Evolutionary conservation across 2,329 filamentous ascomycete species (phyloP).

Genomic region (Aspergillus brunneoviolaceus): DNA sequence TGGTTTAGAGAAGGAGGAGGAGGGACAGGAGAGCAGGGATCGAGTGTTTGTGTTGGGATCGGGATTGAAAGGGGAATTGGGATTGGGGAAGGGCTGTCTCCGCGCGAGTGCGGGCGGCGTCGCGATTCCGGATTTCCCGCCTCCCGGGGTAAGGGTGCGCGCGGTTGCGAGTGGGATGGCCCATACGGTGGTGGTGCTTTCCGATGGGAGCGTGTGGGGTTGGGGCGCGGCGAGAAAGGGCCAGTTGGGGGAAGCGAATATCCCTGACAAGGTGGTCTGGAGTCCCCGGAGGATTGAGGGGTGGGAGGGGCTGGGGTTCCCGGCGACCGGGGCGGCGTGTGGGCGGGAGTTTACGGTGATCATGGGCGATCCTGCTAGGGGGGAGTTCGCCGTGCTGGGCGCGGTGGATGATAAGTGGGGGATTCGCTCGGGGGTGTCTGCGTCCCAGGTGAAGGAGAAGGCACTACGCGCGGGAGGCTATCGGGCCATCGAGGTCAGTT

Average conservation of each 20-base stretch:
- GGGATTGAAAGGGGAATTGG: constrained; percentile 71
- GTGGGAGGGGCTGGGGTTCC: constrained; percentile 57
- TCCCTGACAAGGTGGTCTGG: constrained; percentile 51
- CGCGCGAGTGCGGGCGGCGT: constrained; percentile 40
- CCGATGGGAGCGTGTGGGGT: constrained; percentile 75
- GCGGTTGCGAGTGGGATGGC: constrained; percentile 72
- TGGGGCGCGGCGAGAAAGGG: constrained; percentile 89
- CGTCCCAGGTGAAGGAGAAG: constrained; percentile 16
- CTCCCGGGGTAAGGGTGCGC: constrained; percentile 56
- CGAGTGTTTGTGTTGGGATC: constrained; percentile 63
- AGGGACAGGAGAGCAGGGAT: constrained; percentile 36
- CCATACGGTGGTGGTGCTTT: constrained; percentile 72
- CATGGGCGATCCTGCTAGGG: constrained; percentile 54
- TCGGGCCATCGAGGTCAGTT: constrained; percentile 71
- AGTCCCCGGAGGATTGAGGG: constrained; percentile 62
- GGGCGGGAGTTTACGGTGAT: constrained; percentile 85
- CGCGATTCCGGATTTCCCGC: constrained; percentile 64
- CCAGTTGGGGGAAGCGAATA: constrained; percentile 66
- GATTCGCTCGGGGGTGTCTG: constrained; percentile 59
- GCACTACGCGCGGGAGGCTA: constrained; percentile 46
- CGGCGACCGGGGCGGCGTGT: constrained; percentile 67
- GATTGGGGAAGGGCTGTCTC: constrained; percentile 50
- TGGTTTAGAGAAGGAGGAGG: constrained; percentile 32
- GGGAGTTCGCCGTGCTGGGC: constrained; percentile 67
- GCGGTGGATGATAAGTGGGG: constrained; percentile 65